Percentiles rank a stretch among this genome's conserved stretches.
Evolutionary conservation across 106 monocot genomes (phyloP).

Genomic region (Iris macrosiphon): DNA sequence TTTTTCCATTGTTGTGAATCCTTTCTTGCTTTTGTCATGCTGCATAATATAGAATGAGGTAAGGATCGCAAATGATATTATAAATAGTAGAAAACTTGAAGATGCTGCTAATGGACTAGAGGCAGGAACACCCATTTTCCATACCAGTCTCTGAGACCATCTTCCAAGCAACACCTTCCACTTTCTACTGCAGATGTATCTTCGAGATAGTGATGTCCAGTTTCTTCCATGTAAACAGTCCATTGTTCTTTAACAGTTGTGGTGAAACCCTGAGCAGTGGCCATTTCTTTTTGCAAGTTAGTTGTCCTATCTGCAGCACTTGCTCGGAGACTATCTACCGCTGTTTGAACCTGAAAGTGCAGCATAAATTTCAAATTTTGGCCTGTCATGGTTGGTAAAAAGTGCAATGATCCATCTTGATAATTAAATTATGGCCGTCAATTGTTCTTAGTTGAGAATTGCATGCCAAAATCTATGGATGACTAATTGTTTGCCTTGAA

Average conservation of each 20-base stretch:
- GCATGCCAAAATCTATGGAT: too few relatives aligned
- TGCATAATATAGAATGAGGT: too few relatives aligned
- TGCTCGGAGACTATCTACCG: conserved; percentile 57
- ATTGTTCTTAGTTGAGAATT: too few relatives aligned
- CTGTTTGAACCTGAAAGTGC: conserved; percentile 82
- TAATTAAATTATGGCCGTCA: too few relatives aligned
- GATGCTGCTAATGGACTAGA: too few relatives aligned
- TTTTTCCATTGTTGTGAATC: conserved; percentile 73
- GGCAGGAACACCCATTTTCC: too few relatives aligned
- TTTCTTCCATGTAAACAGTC: conserved; percentile 64
- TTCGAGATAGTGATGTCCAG: conserved; percentile 54
- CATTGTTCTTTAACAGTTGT: conserved; percentile 62
- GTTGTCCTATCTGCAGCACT: conserved; percentile 56
- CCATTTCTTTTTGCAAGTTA: conserved; percentile 71
- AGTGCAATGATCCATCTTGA: too few relatives aligned
- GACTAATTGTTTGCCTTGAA: too few relatives aligned
- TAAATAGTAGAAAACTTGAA: too few relatives aligned
- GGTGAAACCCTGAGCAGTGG: conserved; percentile 53
- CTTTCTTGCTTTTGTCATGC: conserved; percentile 63
- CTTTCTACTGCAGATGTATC: conserved; percentile 55
- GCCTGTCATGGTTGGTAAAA: too few relatives aligned
- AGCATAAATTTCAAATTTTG: too few relatives aligned
- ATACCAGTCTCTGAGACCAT: conserved; percentile 72
- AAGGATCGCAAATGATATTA: too few relatives aligned
- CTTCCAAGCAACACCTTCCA: conserved; percentile 51